Base-by-base conservation (phyloP, 208 protist species). In the Leishmania major region DNA sequence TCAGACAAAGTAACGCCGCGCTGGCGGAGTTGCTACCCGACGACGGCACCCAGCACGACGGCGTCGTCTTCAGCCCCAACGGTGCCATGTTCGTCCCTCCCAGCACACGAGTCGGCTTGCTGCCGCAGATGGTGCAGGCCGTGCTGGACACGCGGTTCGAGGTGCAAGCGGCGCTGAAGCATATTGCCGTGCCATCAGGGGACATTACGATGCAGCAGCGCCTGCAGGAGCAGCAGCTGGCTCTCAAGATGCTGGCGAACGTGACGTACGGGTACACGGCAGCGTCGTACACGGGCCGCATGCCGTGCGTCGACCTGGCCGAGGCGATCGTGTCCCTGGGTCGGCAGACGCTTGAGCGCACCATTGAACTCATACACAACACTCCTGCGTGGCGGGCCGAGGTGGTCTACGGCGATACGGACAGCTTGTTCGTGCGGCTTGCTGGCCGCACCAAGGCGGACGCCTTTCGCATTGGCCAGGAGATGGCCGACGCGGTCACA, bases 261-360 rank as follows among this genome's bases (percentile, higher is more conserved):
- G 99, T 98, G 43, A 99, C 99, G 3, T 99, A 99, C 87, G 99
- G 99, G 79, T 99, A 99, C 91, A 99, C 99, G 28, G 99, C 99
- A 19, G 98, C 99, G 2, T 98, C 97, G 37, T 98, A 99, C 77
- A 94, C 92, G 17, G 99, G 99, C 49, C 98, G 99, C 80, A 97
- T 99, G 88, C 99, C 99, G 19, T 99, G 99, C 84, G 86, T 99
- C 22, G 98, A 99, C 75, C 84, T 99, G 57, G 95, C 95, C 0
- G 93, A 97, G 67, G 94, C 97, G 43, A 99, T 99, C 47, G 99
- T 99, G 25, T 93, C 98, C 19, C 99, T 99, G 87, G 99, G 99
- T 11, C 96, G 99, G 31, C 91, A 99, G 72, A 99, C 99, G 95
- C 99, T 99, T 71, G 94, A 99, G 75, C 84, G 89, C 15, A 99